phyloP scores from a whole-genome alignment of 2,329 filamentous ascomycete genomes.

The Coleophoma eucalyptorum region DNA sequence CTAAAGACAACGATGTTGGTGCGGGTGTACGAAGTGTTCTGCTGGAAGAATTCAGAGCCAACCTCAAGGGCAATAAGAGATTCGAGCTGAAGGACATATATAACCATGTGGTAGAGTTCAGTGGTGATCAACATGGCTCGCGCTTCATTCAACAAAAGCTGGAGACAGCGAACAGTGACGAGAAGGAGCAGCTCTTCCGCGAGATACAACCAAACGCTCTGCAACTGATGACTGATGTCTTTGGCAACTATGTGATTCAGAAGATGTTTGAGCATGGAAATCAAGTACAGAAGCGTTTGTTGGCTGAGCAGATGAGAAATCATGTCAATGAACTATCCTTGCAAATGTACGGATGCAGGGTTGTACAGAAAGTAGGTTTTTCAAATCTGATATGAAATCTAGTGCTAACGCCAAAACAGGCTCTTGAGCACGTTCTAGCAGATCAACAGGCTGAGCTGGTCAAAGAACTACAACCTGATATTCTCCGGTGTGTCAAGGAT shows the following conservation, averaged over 20 bases:
- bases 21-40: constrained; percentile 64
- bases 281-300: constrained; percentile 83
- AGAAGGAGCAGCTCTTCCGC: constrained; percentile 85
- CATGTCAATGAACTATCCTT: constrained; percentile 75
- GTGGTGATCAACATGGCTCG: constrained; percentile 92
- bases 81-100: constrained; percentile 90
- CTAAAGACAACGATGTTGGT: constrained; percentile 29
- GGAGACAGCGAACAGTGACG: constrained; percentile 88
- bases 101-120: constrained; percentile 86
- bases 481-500: constrained; percentile 76
- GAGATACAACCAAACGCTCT: constrained; percentile 83
- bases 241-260: constrained; percentile 97
- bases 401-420: constrained; percentile 43
- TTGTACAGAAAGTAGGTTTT: constrained; percentile 78
- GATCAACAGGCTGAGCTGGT: constrained; percentile 86
- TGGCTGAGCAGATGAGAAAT: constrained; percentile 84
- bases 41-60: constrained; percentile 76
- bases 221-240: constrained; percentile 92
- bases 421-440: constrained; percentile 84
- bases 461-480: constrained; percentile 73
- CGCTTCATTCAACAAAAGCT: constrained; percentile 94
- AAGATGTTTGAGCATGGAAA: constrained; percentile 97
- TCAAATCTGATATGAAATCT: not conserved
- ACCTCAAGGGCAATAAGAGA: constrained; percentile 65
- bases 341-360: constrained; percentile 91